A percentile compares a stretch with the other conserved stretches of the same genome.
Evolutionary conservation across 805 yeast genomes (phyloP).

Genomic region (Saccharomycopsis fibuligera): DNA sequence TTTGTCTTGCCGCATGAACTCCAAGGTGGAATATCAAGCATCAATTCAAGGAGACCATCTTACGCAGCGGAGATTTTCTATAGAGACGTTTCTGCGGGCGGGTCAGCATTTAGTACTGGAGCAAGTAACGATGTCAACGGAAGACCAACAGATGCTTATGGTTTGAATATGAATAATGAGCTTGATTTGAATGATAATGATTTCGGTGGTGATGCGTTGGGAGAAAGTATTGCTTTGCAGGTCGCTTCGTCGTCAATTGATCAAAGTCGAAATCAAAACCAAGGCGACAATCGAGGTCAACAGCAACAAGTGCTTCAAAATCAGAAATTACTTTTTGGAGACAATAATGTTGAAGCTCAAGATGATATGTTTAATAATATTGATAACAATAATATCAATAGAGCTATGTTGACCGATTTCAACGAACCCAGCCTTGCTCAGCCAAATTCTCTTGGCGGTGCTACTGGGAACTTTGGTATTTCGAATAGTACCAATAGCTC

Average conservation of each 20-base stretch:
- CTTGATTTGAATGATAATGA: background rate
- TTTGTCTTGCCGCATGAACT: slow-evolving; percentile 49
- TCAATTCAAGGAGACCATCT: slow-evolving; percentile 65
- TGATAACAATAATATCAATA: too few relatives aligned
- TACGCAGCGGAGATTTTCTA: slow-evolving; percentile 56
- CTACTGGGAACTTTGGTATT: background rate
- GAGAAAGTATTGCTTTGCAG: slow-evolving; percentile 5
- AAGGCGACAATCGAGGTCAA: too few relatives aligned
- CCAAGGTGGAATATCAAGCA: slow-evolving; percentile 58
- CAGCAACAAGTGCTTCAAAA: too few relatives aligned
- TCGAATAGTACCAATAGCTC: background rate
- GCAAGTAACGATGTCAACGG: background rate
- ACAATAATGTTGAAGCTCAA: too few relatives aligned
- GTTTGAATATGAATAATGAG: background rate
- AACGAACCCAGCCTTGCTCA: too few relatives aligned
- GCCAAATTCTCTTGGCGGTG: background rate
- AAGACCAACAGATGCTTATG: slow-evolving; percentile 11
- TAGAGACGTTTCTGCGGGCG: too few relatives aligned
- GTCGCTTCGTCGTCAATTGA: background rate
- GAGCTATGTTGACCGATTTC: too few relatives aligned
- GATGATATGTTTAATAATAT: too few relatives aligned
- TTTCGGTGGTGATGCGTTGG: slow-evolving; percentile 1
- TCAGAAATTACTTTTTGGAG: too few relatives aligned
- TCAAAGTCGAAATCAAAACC: too few relatives aligned
- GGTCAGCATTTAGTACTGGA: too few relatives aligned